phyloP scores from a whole-genome alignment of 495 filamentous ascomycete genomes.

The Baudoinia panamericana region DNA sequence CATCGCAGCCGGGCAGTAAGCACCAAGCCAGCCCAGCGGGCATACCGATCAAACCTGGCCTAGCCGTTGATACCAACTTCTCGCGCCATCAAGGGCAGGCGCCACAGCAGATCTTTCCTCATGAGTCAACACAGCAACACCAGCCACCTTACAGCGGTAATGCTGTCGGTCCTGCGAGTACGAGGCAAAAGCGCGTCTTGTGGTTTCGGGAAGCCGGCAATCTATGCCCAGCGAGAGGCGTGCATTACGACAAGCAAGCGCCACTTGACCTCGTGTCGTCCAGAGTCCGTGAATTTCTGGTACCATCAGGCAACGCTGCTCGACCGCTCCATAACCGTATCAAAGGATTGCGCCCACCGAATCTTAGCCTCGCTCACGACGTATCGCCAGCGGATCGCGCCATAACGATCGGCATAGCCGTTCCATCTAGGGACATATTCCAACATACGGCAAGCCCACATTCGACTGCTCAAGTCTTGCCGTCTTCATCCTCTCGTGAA shows the following conservation, averaged over 20 bases:
- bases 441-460: conserved; percentile 40
- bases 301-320: not conserved
- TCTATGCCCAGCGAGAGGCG: not conserved
- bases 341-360: conserved; percentile 12
- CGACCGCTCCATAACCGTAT: conserved; percentile 10
- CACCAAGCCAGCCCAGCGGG: conserved; percentile 2
- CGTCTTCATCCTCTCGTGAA: conserved; percentile 5
- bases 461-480: conserved; percentile 32
- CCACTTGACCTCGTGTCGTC: not conserved
- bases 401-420: conserved; percentile 66
- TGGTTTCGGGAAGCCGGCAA: not conserved
- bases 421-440: conserved; percentile 47
- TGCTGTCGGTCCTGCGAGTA: not conserved
- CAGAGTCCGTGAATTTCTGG: not conserved
- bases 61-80: conserved; percentile 26
- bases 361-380: conserved; percentile 29
- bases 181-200: not conserved
- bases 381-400: conserved; percentile 63
- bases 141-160: conserved; percentile 15
- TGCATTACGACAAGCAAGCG: too few species aligned
- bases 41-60: conserved; percentile 19
- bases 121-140: conserved; percentile 15
- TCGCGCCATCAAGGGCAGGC: conserved; percentile 18
- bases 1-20: not conserved
- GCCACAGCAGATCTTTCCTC: conserved; percentile 24